Percentiles rank a stretch among this genome's conserved stretches.
These are phyloP conservation scores for Pseudogymnoascus sp. DNA, from an alignment of 2,329 filamentous ascomycete genomes.

Conservation along the genomic window DNA sequence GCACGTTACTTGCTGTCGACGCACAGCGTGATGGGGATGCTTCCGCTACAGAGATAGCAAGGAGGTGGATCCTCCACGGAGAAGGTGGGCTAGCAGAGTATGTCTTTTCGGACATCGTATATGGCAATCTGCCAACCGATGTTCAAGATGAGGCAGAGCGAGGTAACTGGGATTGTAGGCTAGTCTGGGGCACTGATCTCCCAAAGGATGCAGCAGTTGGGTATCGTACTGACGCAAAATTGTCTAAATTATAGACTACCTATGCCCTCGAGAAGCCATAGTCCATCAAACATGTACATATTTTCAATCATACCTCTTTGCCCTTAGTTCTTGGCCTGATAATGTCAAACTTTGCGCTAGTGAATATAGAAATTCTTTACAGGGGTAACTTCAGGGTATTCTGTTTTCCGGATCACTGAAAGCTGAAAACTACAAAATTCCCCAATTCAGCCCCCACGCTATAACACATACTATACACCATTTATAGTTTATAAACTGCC, in stretches of 20 bases:
- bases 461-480: background rate
- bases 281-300: background rate
- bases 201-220: slow-evolving; percentile 15
- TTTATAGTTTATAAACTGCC: background rate
- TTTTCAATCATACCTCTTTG: background rate
- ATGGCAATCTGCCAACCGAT: background rate
- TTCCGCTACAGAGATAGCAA: slow-evolving; percentile 30
- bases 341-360: background rate
- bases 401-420: background rate
- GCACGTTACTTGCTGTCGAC: slow-evolving; percentile 33
- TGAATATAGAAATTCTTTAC: too few relatives aligned
- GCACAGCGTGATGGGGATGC: slow-evolving; percentile 29
- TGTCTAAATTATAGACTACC: slow-evolving; percentile 2
- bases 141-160: slow-evolving; percentile 13
- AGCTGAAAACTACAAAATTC: background rate
- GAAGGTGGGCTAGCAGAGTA: slow-evolving; percentile 29
- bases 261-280: background rate
- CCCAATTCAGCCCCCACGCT: background rate
- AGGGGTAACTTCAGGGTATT: too few relatives aligned
- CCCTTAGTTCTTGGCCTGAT: background rate
- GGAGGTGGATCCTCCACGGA: slow-evolving; percentile 31
- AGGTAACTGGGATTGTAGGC: slow-evolving; percentile 27
- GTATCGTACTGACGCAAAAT: slow-evolving; percentile 16
- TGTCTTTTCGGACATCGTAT: slow-evolving; percentile 24
- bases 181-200: slow-evolving; percentile 28